These are phyloP conservation scores for Tricholoma matsutake DNA, from an alignment of 768 basidiomycete species.

Conservation along the genomic window DNA sequence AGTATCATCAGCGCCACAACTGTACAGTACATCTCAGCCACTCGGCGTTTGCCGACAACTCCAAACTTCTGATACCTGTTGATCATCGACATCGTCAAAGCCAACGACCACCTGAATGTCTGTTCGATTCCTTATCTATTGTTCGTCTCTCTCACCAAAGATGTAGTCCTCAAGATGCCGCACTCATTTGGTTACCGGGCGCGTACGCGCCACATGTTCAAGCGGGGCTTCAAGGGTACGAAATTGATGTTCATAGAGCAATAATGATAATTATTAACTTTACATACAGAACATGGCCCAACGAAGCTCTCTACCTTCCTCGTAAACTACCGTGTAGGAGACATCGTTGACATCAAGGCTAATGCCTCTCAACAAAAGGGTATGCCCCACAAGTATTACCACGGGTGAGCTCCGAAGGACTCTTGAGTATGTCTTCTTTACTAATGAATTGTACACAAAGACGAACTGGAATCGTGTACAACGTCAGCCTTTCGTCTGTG, in stretches of 20 bases:
- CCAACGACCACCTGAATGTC: constrained; percentile 38
- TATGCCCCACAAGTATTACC: constrained; percentile 99
- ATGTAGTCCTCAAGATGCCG: constrained; percentile 82
- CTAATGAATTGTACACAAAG: constrained; percentile 36
- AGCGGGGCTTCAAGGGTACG: constrained; percentile 95
- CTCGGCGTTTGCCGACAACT: constrained; percentile 54
- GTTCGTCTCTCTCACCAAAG: constrained; percentile 15
- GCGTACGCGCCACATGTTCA: constrained; percentile 99
- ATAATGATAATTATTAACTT: constrained; percentile 12
- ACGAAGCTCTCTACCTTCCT: constrained; percentile 92
- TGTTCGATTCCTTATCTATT: constrained; percentile 35
- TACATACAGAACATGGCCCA: constrained; percentile 73
- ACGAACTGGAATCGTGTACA: constrained; percentile 98
- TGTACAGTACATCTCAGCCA: constrained; percentile 65
- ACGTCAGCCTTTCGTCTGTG: constrained; percentile 92
- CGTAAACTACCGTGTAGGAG: constrained; percentile 90
- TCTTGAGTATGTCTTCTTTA: neutral
- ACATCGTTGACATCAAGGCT: constrained; percentile 99
- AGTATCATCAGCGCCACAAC: constrained; percentile 48
- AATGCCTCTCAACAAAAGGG: constrained; percentile 99
- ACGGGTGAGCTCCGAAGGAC: constrained; percentile 58
- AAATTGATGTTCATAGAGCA: constrained; percentile 9
- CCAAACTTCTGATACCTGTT: constrained; percentile 25
- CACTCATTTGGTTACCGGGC: constrained; percentile 99
- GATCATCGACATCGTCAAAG: constrained; percentile 40